phyloP scores from a whole-genome alignment of 352 stramenopile genomes.

The Elongisporangium undulatum region DNA sequence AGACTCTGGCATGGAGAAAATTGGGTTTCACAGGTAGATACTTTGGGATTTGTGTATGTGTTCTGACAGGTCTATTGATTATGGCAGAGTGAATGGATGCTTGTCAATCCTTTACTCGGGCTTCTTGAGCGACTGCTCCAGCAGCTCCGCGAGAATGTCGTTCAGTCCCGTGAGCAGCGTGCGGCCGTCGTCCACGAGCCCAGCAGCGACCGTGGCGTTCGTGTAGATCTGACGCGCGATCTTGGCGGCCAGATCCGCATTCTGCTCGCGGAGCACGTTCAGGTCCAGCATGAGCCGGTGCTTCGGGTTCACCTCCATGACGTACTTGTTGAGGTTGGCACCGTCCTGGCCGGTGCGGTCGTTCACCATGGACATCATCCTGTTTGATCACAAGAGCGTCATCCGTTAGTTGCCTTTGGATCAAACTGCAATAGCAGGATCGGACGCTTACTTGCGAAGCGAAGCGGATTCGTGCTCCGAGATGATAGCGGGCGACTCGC shows the following conservation, averaged over 20 bases:
- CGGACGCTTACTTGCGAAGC: slow-evolving; percentile 85
- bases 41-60: not conserved
- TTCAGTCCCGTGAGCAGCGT: slow-evolving; percentile 97
- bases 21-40: not conserved
- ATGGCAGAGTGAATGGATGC: not conserved
- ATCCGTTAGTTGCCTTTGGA: slow-evolving; percentile 1
- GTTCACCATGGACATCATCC: slow-evolving; percentile 99
- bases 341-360: slow-evolving; percentile 56
- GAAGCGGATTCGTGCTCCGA: slow-evolving; percentile 97
- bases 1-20: not conserved
- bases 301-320: slow-evolving; percentile 98
- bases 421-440: not conserved
- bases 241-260: slow-evolving; percentile 84
- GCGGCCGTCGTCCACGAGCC: slow-evolving; percentile 96
- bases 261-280: slow-evolving; percentile 78
- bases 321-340: slow-evolving; percentile 86
- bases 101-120: slow-evolving; percentile 15
- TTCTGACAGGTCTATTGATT: not conserved
- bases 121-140: slow-evolving; percentile 68
- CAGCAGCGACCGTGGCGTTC: slow-evolving; percentile 97
- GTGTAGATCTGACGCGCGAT: slow-evolving; percentile 93
- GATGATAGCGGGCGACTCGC: slow-evolving; percentile 98
- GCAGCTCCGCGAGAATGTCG: slow-evolving; percentile 90
- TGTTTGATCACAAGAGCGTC: slow-evolving; percentile 11
- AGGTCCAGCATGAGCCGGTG: slow-evolving; percentile 97